phyloP scores from a whole-genome alignment of 2,329 filamentous ascomycete genomes.

The Talaromyces sp. region DNA sequence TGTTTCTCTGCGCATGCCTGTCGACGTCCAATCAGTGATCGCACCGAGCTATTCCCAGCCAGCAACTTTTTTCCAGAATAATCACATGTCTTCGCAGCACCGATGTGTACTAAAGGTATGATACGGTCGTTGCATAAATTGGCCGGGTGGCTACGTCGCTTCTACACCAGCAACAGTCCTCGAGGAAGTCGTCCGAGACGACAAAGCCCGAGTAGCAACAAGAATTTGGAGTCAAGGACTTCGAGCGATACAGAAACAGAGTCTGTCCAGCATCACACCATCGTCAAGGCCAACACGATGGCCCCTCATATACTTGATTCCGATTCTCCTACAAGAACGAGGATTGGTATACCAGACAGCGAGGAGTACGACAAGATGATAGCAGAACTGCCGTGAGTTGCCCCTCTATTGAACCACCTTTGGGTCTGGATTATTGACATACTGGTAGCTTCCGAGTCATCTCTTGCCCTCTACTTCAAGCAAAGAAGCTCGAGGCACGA shows the following conservation, averaged over 20 bases:
- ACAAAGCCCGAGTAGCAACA: background rate
- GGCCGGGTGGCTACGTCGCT: constrained; percentile 14
- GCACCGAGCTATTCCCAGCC: background rate
- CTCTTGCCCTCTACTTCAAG: constrained; percentile 17
- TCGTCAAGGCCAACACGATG: constrained; percentile 9
- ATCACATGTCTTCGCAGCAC: background rate
- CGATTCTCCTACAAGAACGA: background rate
- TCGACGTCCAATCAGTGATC: constrained; percentile 6
- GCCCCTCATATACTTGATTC: background rate
- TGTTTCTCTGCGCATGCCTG: background rate
- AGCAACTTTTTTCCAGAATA: background rate
- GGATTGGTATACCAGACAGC: constrained; percentile 11
- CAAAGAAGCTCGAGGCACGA: constrained; percentile 20
- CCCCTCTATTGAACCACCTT: background rate
- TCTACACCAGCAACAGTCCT: background rate
- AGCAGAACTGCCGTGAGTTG: constrained; percentile 19
- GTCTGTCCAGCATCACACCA: background rate
- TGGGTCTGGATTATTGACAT: background rate
- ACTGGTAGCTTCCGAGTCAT: constrained; percentile 18
- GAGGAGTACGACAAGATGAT: constrained; percentile 22
- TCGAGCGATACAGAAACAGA: constrained; percentile 12
- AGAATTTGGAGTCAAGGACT: constrained; percentile 13
- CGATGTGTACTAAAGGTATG: constrained; percentile 14
- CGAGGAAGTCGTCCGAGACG: background rate
- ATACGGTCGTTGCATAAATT: constrained; percentile 14